Base-by-base conservation (phyloP, 176 grass and related monocot species). In the Cenchrus fungigraminus region DNA sequence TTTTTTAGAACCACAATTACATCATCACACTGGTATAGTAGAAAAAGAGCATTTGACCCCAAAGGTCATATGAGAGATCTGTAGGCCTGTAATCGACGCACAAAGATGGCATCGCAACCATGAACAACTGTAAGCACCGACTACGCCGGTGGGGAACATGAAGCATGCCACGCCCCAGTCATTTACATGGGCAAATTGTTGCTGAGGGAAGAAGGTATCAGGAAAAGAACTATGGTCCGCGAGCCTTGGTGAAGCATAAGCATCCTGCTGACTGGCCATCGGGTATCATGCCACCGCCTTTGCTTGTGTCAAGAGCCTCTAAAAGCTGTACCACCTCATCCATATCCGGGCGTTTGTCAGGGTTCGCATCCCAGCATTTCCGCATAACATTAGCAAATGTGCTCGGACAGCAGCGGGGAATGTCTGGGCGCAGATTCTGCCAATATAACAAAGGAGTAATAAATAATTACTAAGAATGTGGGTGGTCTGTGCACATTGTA, bases 261-360 rank as follows among this genome's bases (percentile, higher is more conserved):
- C 94, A 97, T 20, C 92, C 92, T 1, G 82, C 34, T 72, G 71
- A 75, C 53, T 94, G 87, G 10, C 79, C 92, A 16, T 86, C 91
- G 0, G 89, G 91, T 72, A 93, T 91, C 94, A 97, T 97, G 22
- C 94, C 94, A n/a, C 94, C 94, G 2, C 94, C 94, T 85, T 87
- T 93, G 67, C 89, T 93, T 2, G 91, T 97, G 86, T 97, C 87
- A 3, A 97, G 78, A 12, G 87, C 89, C 57, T 93, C 91, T 81
- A 97, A 69, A 49, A 97, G 91, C 74, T 74, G 65, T 37, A 97
- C 94, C 45, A 97, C 94, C 50, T 97, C 94, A 45, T 93, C 94
- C 94, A 97, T 97, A 12, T 97, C 91, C 19, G 84, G 94, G 32
- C 94, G 87, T 50, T 97, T 97, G 42, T 97, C 87, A 2, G 94